Base-by-base conservation (phyloP, 1,284 basidiomycete genomes). In the Naganishia sp. region DNA sequence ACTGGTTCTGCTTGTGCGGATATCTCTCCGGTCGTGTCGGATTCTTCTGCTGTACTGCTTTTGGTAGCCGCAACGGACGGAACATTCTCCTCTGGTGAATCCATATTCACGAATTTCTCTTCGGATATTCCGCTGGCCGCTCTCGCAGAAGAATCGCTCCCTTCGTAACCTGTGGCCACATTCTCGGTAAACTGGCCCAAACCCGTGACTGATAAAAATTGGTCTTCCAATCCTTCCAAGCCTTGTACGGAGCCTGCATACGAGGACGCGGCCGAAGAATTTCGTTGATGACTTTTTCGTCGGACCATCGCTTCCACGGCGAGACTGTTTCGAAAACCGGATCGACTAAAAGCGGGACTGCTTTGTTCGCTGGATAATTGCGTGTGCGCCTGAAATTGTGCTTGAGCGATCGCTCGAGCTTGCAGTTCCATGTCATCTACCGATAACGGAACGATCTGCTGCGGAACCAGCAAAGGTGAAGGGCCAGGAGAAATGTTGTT, bases 171-270 rank as follows among this genome's bases (percentile, higher is more conserved):
- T 15, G 60, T 56, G 3, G 50, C 54, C 13, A 49, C 5, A 10
- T 43, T 47, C n/a, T 49, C 58, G 6, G 47, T 50, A 18, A 61
- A 61, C 31, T 50, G 47, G 3, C 58, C 58, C 3, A 61, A 46
- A 18, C 51, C 52, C 17, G 57, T 42, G 9, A 47, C 56, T 21
- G 64, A 47, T 5, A 57, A 49, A 23, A 66, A 66, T 21, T 66
- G 64, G 46, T 66, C 65, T 50, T 66, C 65, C 28, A 66, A 51
- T 15, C 65, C 65, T 54, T 66, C 65, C 23, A 66, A 45, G 3
- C 64, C 56, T 32, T 66, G 65, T 2, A 61, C 60, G 21, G 65
- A 66, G 2, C 57, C 65, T 21, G 65, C 65, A 55, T 66, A 66
- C 4, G 65, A 66, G 7, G 65, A 66, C 21, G 58, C 47, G 6